Conservation (phyloP, 1,284 basidiomycete species). For the Nidula niveotomentosa region DNA sequence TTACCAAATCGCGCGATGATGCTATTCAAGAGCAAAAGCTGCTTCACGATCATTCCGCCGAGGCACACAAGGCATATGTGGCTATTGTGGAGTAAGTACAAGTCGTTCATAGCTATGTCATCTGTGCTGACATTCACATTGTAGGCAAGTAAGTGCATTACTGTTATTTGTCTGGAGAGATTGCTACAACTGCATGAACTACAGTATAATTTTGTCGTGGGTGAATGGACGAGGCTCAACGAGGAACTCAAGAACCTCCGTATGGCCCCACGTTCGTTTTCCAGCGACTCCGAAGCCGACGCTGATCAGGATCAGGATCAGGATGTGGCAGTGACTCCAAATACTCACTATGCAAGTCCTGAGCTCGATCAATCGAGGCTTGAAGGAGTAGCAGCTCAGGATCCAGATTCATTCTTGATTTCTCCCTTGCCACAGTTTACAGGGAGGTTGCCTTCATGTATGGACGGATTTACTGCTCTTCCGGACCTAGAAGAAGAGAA, state of each 20-base stretch:
- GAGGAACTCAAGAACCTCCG: constrained; percentile 20
- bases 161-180: too few species aligned
- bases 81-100: constrained; percentile 32
- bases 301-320: neutral
- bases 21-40: constrained; percentile 30
- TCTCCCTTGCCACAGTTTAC: constrained; percentile 40
- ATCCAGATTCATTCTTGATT: constrained; percentile 30
- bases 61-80: constrained; percentile 30
- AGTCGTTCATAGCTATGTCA: too few species aligned
- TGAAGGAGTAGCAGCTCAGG: constrained; percentile 24
- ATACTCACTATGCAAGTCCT: constrained; percentile 3
- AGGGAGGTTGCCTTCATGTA: constrained; percentile 21
- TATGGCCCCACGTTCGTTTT: neutral
- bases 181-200: neutral
- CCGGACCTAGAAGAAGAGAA: constrained; percentile 30
- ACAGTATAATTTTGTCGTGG: constrained; percentile 30
- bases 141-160: too few species aligned
- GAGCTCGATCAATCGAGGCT: constrained; percentile 17
- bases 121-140: too few species aligned
- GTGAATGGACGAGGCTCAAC: constrained; percentile 22
- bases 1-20: constrained; percentile 27
- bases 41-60: constrained; percentile 32
- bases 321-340: neutral
- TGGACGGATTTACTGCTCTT: constrained; percentile 21
- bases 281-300: too few species aligned